A percentile compares a stretch with the other conserved stretches of the same genome.
phyloP scores from a whole-genome alignment of 768 basidiomycete genomes.

The Mycena metata region DNA sequence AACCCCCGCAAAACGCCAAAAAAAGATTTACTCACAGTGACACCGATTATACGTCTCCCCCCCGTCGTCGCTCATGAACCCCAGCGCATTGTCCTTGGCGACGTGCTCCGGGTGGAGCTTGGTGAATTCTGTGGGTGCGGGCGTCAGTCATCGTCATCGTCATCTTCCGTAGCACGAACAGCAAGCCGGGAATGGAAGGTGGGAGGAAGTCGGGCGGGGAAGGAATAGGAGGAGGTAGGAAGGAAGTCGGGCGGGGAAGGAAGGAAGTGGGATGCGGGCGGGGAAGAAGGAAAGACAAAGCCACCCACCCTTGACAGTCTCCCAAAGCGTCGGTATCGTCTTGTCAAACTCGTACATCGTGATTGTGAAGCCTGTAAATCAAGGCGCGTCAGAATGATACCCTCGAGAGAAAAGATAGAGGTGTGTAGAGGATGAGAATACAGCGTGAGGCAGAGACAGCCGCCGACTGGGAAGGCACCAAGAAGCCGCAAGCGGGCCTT shows the following conservation, averaged over 20 bases:
- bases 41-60: constrained; percentile 81
- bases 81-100: constrained; percentile 69
- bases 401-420: too few species aligned
- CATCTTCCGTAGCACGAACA: too few species aligned
- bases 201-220: too few species aligned
- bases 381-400: too few species aligned
- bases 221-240: not conserved
- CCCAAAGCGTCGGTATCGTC: constrained; percentile 84
- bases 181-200: too few species aligned
- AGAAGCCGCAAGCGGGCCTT: too few species aligned
- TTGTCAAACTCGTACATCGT: constrained; percentile 81
- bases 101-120: constrained; percentile 67
- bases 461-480: too few species aligned
- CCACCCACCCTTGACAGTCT: constrained; percentile 72
- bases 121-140: constrained; percentile 67
- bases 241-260: not conserved
- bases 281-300: constrained; percentile 52
- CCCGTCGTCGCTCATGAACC: constrained; percentile 61
- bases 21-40: too few species aligned
- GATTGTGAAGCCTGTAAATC: constrained; percentile 81
- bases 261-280: not conserved
- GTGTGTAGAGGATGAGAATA: too few species aligned
- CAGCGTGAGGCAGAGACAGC: too few species aligned
- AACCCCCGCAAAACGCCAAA: too few species aligned
- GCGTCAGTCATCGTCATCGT: too few species aligned